Evolutionary conservation across 495 filamentous ascomycete species (phyloP).

Genomic region (Podospora fimiseda): DNA sequence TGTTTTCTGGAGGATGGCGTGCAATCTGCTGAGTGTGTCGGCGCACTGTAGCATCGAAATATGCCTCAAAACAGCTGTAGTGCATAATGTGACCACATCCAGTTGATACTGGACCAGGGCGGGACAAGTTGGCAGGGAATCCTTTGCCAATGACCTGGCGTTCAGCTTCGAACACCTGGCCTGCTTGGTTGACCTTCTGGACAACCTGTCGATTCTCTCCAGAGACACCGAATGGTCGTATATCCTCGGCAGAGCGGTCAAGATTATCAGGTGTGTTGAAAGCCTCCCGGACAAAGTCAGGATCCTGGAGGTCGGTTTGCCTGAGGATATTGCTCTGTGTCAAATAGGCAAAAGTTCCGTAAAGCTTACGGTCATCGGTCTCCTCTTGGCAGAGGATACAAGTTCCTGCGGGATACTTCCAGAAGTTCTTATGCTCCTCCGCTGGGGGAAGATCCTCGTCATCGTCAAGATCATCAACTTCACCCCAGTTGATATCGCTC

Average conservation of each 20-base stretch:
- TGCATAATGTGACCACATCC: slow-evolving; percentile 99
- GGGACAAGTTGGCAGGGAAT: slow-evolving; percentile 61
- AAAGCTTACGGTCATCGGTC: slow-evolving; percentile 79
- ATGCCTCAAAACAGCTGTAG: slow-evolving; percentile 88
- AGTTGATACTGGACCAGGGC: slow-evolving; percentile 75
- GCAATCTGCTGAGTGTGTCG: slow-evolving; percentile 89
- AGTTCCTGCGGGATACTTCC: slow-evolving; percentile 90
- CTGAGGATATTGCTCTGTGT: slow-evolving; percentile 82
- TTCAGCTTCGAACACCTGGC: slow-evolving; percentile 62
- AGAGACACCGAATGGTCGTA: slow-evolving; percentile 86
- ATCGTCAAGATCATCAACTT: slow-evolving; percentile 55
- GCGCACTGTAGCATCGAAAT: slow-evolving; percentile 71
- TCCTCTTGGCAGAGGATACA: slow-evolving; percentile 97
- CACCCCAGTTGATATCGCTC: slow-evolving; percentile 77
- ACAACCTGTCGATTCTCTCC: slow-evolving; percentile 74
- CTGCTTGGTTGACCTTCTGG: slow-evolving; percentile 65
- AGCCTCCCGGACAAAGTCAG: slow-evolving; percentile 79
- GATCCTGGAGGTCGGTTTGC: slow-evolving; percentile 72
- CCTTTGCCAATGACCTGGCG: slow-evolving; percentile 83
- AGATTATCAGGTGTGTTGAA: slow-evolving; percentile 68
- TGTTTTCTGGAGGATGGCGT: slow-evolving; percentile 78
- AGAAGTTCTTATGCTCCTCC: slow-evolving; percentile 64
- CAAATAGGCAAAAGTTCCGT: slow-evolving; percentile 85
- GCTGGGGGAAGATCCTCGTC: slow-evolving; percentile 60
- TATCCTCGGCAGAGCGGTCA: slow-evolving; percentile 70